phyloP scores from a whole-genome alignment of 2,329 filamentous ascomycete species.

The Ascochyta clinopodiicola region DNA sequence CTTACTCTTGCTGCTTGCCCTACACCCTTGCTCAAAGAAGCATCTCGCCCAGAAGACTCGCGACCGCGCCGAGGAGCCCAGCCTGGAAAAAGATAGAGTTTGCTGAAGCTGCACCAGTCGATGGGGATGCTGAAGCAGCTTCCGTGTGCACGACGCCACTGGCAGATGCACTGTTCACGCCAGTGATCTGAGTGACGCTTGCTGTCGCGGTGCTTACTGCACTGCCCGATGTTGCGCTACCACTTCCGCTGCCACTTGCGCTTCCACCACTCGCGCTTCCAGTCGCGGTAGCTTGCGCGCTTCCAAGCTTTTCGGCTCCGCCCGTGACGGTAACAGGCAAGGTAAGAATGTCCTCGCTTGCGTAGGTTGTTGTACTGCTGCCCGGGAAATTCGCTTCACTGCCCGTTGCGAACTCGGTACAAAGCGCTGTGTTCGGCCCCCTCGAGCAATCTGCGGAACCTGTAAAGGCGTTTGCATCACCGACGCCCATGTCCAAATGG shows the following conservation, averaged over 20 bases:
- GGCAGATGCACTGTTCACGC: background rate
- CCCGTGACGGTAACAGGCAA: slow-evolving; percentile 20
- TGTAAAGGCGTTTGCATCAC: slow-evolving; percentile 24
- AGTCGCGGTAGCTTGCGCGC: slow-evolving; percentile 8
- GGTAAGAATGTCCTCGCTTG: slow-evolving; percentile 6
- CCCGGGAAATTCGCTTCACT: slow-evolving; percentile 36
- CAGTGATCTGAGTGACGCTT: slow-evolving; percentile 4
- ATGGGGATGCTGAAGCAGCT: slow-evolving; percentile 4
- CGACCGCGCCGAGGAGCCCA: slow-evolving; percentile 16
- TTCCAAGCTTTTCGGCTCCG: slow-evolving; percentile 25
- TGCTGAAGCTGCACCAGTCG: slow-evolving; percentile 16
- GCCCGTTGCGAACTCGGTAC: slow-evolving; percentile 30
- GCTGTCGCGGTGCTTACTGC: slow-evolving; percentile 7
- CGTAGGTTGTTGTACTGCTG: slow-evolving; percentile 26
- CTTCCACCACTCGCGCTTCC: background rate
- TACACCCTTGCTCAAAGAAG: no score
- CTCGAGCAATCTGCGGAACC: slow-evolving; percentile 26
- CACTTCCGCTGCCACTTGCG: background rate
- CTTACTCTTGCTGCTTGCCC: no score
- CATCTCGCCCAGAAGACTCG: background rate
- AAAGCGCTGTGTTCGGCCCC: slow-evolving; percentile 20
- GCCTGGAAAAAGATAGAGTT: slow-evolving; percentile 8
- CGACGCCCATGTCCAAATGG: slow-evolving; percentile 27
- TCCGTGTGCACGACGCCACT: slow-evolving; percentile 4
- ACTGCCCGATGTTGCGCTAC: background rate